Evolutionary conservation across 129 eudicot genomes (phyloP).

Genomic region (Artemisia argyi): DNA sequence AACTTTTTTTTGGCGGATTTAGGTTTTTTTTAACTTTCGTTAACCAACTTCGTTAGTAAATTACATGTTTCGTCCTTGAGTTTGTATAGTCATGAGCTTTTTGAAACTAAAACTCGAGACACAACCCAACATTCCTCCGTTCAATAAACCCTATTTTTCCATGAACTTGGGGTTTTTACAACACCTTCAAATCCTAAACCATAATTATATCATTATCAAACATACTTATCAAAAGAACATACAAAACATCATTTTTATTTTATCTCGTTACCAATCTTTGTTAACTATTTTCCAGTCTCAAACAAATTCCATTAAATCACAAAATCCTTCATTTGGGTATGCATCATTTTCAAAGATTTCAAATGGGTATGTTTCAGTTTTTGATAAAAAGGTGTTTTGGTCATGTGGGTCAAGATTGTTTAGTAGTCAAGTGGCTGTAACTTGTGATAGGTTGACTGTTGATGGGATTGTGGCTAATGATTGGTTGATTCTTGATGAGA

Average conservation of each 20-base stretch:
- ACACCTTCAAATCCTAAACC: neutral
- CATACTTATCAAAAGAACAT: conserved; percentile 21
- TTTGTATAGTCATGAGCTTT: neutral
- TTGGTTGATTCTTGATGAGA: conserved; percentile 79
- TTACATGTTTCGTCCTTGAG: too few species aligned
- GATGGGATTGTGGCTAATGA: conserved; percentile 68
- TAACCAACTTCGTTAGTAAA: too few species aligned
- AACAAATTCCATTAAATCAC: conserved; percentile 28
- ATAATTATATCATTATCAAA: conserved; percentile 26
- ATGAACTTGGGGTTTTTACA: conserved; percentile 19
- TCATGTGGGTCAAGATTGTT: conserved; percentile 13
- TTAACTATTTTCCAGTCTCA: conserved; percentile 18
- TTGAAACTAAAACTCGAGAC: conserved; percentile 1
- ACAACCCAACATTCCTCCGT: neutral
- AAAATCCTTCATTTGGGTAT: neutral
- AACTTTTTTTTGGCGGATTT: too few species aligned
- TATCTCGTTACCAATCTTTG: conserved; percentile 21
- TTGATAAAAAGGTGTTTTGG: conserved; percentile 33
- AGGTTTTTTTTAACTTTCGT: too few species aligned
- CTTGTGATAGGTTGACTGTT: conserved; percentile 90
- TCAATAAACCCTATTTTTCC: conserved; percentile 20
- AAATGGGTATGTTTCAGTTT: conserved; percentile 32
- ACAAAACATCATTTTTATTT: conserved; percentile 14
- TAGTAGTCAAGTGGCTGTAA: conserved; percentile 61
- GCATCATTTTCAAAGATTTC: neutral